These are phyloP conservation scores for Tricholoma sp. DNA, from an alignment of 768 basidiomycete species.

Conservation along the genomic window DNA sequence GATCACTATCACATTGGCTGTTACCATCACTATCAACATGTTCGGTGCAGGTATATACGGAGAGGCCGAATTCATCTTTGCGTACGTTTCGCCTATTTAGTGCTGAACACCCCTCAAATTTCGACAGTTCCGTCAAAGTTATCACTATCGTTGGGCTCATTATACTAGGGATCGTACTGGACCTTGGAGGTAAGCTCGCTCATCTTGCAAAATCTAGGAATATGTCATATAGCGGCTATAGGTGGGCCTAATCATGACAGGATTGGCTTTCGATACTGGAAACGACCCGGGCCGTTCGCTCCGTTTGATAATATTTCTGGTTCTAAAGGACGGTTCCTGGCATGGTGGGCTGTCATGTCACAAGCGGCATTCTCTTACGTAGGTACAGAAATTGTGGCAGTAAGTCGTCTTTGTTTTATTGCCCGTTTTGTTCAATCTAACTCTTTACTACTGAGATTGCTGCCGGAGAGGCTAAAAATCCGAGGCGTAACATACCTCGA, in stretches of 20 bases:
- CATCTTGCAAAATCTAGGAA: background rate
- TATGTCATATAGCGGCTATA: conserved; percentile 7
- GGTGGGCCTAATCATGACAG: conserved; percentile 83
- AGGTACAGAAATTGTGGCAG: conserved; percentile 92
- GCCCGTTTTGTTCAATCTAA: background rate
- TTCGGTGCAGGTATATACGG: conserved; percentile 76
- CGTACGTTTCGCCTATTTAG: conserved; percentile 46
- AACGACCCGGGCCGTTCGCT: conserved; percentile 82
- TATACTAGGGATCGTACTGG: conserved; percentile 69
- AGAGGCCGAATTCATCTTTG: conserved; percentile 84
- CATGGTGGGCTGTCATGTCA: conserved; percentile 55
- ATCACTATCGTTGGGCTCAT: conserved; percentile 72
- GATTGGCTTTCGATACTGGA: conserved; percentile 76
- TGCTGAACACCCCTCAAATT: background rate
- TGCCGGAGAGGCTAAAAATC: conserved; percentile 89
- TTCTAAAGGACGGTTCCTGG: conserved; percentile 67
- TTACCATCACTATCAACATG: conserved; percentile 74
- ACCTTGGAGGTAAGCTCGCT: conserved; percentile 57
- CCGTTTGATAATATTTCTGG: conserved; percentile 66
- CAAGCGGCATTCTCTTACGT: conserved; percentile 92
- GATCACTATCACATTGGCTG: conserved; percentile 72
- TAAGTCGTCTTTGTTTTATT: conserved; percentile 29
- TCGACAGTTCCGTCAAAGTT: conserved; percentile 76
- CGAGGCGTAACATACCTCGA: conserved; percentile 55
- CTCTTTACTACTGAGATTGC: conserved; percentile 51